Evolutionary conservation across 305 asterid species (phyloP).

Genomic region (Rubia balearica): DNA sequence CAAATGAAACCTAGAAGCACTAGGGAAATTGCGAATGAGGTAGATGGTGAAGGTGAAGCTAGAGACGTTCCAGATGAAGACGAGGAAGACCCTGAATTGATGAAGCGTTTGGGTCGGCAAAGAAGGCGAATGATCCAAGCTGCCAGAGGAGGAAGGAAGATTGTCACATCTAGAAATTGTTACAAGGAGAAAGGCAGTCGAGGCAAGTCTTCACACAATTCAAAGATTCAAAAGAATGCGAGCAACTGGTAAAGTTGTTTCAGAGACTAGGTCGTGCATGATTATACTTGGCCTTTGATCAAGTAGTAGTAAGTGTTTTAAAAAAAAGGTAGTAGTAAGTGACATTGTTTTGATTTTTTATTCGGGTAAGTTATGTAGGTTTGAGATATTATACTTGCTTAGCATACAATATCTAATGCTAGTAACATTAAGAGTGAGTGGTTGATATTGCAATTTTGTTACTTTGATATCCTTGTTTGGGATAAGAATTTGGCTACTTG

Average conservation of each 20-base stretch:
- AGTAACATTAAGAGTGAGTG: too few relatives aligned
- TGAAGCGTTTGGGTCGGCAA: slow-evolving; percentile 56
- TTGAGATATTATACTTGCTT: too few relatives aligned
- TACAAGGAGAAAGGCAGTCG: slow-evolving; percentile 68
- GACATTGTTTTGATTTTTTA: too few relatives aligned
- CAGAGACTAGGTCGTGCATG: neutral
- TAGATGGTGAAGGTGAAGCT: slow-evolving; percentile 18
- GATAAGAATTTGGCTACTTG: too few relatives aligned
- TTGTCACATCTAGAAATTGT: slow-evolving; percentile 48
- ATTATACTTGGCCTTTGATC: too few relatives aligned
- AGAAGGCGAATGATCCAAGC: slow-evolving; percentile 60
- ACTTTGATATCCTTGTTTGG: too few relatives aligned
- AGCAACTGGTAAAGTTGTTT: slow-evolving; percentile 32
- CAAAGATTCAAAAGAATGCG: slow-evolving; percentile 57
- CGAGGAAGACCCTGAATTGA: slow-evolving; percentile 51
- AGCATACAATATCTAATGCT: too few relatives aligned
- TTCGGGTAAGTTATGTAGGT: too few relatives aligned
- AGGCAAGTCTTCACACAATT: slow-evolving; percentile 61
- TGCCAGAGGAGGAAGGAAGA: slow-evolving; percentile 61
- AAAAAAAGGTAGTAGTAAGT: too few relatives aligned
- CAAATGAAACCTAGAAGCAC: slow-evolving; percentile 16
- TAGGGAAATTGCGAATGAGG: slow-evolving; percentile 17
- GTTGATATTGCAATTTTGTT: too few relatives aligned
- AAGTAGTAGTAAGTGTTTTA: too few relatives aligned
- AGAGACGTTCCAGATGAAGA: slow-evolving; percentile 25